Evolutionary conservation across 2,329 filamentous ascomycete species (phyloP), one percentile per base, ranked within the genome.

Genomic region (Trichoderma harzianum): DNA sequence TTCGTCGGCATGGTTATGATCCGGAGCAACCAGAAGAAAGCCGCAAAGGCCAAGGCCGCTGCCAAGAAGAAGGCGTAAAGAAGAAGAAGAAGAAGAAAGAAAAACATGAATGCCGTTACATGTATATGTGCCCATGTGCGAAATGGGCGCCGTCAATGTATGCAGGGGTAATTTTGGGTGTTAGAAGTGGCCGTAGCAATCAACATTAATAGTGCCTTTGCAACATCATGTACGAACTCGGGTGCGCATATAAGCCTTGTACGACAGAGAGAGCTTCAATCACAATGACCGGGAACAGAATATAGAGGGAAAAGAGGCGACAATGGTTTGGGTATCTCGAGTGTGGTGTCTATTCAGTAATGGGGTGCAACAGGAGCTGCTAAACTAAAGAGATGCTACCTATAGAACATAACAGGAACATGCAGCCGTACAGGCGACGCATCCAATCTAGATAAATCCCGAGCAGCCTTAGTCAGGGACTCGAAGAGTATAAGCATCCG

Each of bases 1-100:
- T 99, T 99, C 87, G 88, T 99, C 76, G 92, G 93, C 78, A 91
- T 97, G 80, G 95, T 99, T 79, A 99, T 99, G 96, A 98, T 99
- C 85, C 90, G 93, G 82, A 98, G 95, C 88, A 98, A 98, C 87
- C 89, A 92, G 82, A 98, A 98, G 90, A 98, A 96, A 90, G 94
- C 94, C 4, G 91, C 94, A 76, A 99, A 98, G 89, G 92, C 92
- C 74, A 95, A 94, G 84, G 92, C 92, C 71, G 91, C 92, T 24
- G 86, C 86, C 36, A 94, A 93, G 87, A 97, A 97, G 90, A 96
- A 97, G 91, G 90, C 91, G 73, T 93, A 87, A 85, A 69, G 57
- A 60, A 55, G 21, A 36, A 36, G 6, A 39, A 36, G 12, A 32
- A 36, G 87, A 85, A 69, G 51, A 60, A 62, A 21, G 18, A 39